A percentile compares a stretch with the other conserved stretches of the same genome.
These are phyloP conservation scores for Ciborinia camelliae DNA, from an alignment of 2,329 filamentous ascomycete species.

Conservation along the genomic window DNA sequence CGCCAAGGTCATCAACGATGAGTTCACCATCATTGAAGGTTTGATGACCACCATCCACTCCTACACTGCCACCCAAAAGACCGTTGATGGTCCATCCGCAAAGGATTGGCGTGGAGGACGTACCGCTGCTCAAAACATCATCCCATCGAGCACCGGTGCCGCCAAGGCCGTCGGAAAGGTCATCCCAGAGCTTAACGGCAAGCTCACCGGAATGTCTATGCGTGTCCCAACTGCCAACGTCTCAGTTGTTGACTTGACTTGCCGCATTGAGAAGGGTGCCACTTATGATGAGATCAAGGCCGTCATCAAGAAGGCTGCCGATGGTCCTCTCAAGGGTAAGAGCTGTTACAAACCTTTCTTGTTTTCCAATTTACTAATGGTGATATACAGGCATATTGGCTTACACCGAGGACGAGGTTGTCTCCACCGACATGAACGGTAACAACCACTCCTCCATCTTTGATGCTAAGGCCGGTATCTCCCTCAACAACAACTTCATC, in stretches of 20 bases:
- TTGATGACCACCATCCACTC: conserved; percentile 99
- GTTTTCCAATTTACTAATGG: conserved; percentile 19
- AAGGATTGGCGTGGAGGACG: conserved; percentile 99
- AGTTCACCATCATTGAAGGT: conserved; percentile 96
- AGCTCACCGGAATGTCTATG: conserved; percentile 99
- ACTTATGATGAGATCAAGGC: conserved; percentile 90
- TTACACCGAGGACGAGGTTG: conserved; percentile 96
- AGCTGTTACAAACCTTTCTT: conserved; percentile 21
- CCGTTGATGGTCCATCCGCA: conserved; percentile 91
- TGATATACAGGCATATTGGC: conserved; percentile 66
- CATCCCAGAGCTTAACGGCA: conserved; percentile 96
- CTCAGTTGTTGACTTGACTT: conserved; percentile 96
- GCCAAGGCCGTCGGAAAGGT: conserved; percentile 99
- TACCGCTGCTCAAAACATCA: conserved; percentile 99
- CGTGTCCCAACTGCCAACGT: conserved; percentile 98
- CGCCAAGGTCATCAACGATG: conserved; percentile 99
- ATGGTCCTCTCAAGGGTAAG: conserved; percentile 82
- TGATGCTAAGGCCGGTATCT: conserved; percentile 98
- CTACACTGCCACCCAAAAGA: conserved; percentile 99
- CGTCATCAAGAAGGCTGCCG: conserved; percentile 80
- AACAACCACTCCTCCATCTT: conserved; percentile 96
- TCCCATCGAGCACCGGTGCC: conserved; percentile 97
- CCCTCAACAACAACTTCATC: conserved; percentile 97
- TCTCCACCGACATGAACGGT: conserved; percentile 91
- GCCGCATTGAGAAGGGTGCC: conserved; percentile 87